Base-by-base conservation (phyloP, 768 basidiomycete genomes). In the Phaffia australis region DNA sequence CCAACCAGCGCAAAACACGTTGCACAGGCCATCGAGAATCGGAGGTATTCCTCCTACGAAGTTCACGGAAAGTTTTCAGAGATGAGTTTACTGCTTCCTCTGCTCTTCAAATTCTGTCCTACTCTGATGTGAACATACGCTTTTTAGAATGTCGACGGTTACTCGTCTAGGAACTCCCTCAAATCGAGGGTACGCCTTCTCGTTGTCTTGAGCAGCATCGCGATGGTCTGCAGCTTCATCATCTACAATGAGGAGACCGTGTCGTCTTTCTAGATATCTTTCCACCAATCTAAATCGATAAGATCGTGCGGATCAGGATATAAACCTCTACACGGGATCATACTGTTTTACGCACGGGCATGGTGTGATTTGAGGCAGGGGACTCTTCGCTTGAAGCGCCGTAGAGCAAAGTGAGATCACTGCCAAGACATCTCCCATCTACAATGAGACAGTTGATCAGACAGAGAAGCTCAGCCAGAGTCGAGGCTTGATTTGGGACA, bases 281-380 rank as follows among this genome's bases (percentile, higher is more conserved):
- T 46, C 54, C 6, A 52, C 25, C 15, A 67, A 61, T 16, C 32
- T 54, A 50, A 42, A 16, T 30, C 51, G 7, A n/a, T 32, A 16
- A 11, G 18, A 42, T n/a, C 11, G 19, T 16, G 25, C 14, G 25
- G 21, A 52, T 3, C 7, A 23, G 25, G 18, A 46, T 48, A 51
- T 25, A 6, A 9, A 29, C 42, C 55, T 15, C 54, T 58, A 54
- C 55, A 4, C 30, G 16, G 30, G 27, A 57, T 29, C 54, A 23
- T 6, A 32, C 46, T 21, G 8, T 14, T 25, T 9, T 50, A 75
- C 70, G 16, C 75, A 77, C 2, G 84, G 89, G 71, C 85, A 87
- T 0, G 90, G 89, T 2, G 89, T 91, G 63, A 92, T 87, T 72
- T 92, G 89, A 0, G 89, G 89, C 2, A 93, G 78, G 0, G 90